Conservation (phyloP, 257 asterid species). For the Ilex asprella region DNA sequence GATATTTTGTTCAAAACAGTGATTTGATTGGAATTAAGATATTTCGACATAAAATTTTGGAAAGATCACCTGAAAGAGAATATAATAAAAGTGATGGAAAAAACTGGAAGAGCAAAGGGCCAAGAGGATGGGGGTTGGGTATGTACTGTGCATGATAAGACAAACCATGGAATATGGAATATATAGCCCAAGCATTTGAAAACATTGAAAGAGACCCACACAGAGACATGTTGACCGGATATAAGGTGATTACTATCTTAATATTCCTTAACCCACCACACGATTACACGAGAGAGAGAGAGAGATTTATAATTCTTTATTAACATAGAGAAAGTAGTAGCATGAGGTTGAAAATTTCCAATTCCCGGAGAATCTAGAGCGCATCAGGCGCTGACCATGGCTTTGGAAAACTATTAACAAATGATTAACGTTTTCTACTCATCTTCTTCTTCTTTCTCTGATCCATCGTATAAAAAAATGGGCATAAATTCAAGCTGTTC, state of each 20-base stretch:
- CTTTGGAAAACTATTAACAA: slow-evolving; percentile 26
- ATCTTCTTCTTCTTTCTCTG: slow-evolving; percentile 23
- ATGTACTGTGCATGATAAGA: slow-evolving; percentile 24
- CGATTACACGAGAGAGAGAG: slow-evolving; percentile 14
- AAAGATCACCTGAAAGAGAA: too few relatives aligned
- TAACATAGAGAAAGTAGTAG: slow-evolving; percentile 23
- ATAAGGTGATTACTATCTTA: slow-evolving; percentile 3
- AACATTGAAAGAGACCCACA: slow-evolving; percentile 19
- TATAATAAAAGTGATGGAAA: too few relatives aligned
- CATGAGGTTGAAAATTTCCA: slow-evolving; percentile 34
- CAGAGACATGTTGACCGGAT: slow-evolving; percentile 30
- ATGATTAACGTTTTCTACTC: slow-evolving; percentile 18
- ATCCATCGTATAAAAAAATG: slow-evolving; percentile 26
- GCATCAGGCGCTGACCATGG: slow-evolving; percentile 87
- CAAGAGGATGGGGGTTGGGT: background rate
- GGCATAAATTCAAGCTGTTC: background rate
- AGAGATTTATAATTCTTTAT: slow-evolving; percentile 4
- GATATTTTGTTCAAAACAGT: too few relatives aligned
- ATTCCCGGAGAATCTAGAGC: slow-evolving; percentile 86
- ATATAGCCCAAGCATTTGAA: slow-evolving; percentile 17
- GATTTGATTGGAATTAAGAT: too few relatives aligned
- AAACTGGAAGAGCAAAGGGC: too few relatives aligned
- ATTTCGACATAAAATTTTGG: too few relatives aligned
- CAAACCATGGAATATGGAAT: slow-evolving; percentile 40
- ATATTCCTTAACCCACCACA: slow-evolving; percentile 22